Evolutionary conservation across 176 grass and related monocot genomes (phyloP).

Genomic region (Tillandsia leiboldiana): DNA sequence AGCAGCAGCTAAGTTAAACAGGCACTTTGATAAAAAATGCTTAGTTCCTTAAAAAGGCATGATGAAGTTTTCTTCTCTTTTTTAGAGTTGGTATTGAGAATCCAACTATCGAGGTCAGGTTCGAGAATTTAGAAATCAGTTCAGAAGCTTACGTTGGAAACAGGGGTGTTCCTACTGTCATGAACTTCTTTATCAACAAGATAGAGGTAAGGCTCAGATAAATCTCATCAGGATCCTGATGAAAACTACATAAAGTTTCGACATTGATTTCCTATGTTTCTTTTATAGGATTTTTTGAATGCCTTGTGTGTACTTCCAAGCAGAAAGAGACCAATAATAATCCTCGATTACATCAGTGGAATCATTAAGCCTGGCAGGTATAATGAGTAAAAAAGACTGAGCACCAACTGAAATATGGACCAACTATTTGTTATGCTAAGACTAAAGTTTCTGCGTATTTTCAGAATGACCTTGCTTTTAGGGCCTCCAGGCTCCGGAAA

Average conservation of each 20-base stretch:
- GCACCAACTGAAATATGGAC: not conserved
- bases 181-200: slow-evolving; percentile 61
- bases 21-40: not conserved
- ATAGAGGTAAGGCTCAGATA: slow-evolving; percentile 39
- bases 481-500: slow-evolving; percentile 76
- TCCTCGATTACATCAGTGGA: slow-evolving; percentile 54
- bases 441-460: not conserved
- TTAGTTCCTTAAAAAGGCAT: not conserved
- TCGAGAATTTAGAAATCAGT: slow-evolving; percentile 39
- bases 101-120: slow-evolving; percentile 77
- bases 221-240: not conserved
- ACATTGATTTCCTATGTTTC: not conserved
- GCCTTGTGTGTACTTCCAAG: slow-evolving; percentile 39
- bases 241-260: slow-evolving; percentile 3
- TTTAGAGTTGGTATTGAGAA: slow-evolving; percentile 58
- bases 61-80: not conserved
- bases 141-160: slow-evolving; percentile 51
- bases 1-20: not conserved
- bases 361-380: slow-evolving; percentile 54
- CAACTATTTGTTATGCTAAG: not conserved
- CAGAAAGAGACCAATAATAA: slow-evolving; percentile 46
- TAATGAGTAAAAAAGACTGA: not conserved
- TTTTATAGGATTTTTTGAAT: slow-evolving; percentile 41
- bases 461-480: slow-evolving; percentile 69
- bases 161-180: slow-evolving; percentile 50